Evolutionary conservation across 1,139 yeast species (phyloP).

Genomic region (Debaryomyces coudertii): DNA sequence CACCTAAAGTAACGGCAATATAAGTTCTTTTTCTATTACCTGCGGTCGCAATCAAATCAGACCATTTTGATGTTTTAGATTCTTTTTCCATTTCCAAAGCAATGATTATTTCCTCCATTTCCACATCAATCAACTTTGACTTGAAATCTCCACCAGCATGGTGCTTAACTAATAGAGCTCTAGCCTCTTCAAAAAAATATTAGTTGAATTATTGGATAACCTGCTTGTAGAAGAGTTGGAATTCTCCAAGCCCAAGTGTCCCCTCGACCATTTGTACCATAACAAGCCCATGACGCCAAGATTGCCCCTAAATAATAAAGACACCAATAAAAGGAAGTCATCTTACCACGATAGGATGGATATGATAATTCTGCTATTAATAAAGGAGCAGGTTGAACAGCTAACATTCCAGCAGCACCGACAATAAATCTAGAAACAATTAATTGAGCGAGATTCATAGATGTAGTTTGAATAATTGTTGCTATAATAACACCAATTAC

Average conservation of each 20-base stretch:
- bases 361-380: slow-evolving; percentile 47
- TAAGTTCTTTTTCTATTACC: slow-evolving; percentile 50
- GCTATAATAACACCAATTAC: slow-evolving; percentile 35
- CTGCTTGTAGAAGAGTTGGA: slow-evolving; percentile 51
- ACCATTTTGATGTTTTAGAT: slow-evolving; percentile 30
- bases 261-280: slow-evolving; percentile 43
- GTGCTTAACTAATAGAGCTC: too few relatives aligned
- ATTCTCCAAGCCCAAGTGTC: slow-evolving; percentile 44
- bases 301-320: slow-evolving; percentile 58
- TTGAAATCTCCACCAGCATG: too few relatives aligned
- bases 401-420: slow-evolving; percentile 44
- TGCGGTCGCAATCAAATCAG: slow-evolving; percentile 36
- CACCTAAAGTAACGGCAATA: slow-evolving; percentile 34
- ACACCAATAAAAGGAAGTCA: slow-evolving; percentile 50
- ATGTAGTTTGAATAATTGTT: slow-evolving; percentile 45
- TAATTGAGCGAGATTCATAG: slow-evolving; percentile 43
- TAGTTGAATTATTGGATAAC: slow-evolving; percentile 31
- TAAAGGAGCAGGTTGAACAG: slow-evolving; percentile 41
- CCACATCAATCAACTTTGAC: too few relatives aligned
- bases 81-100: slow-evolving; percentile 40
- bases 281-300: slow-evolving; percentile 57
- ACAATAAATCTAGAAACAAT: slow-evolving; percentile 40
- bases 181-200: slow-evolving; percentile 31
- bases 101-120: slow-evolving; percentile 46
- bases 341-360: slow-evolving; percentile 50